These are phyloP conservation scores for Venturia nashicola DNA, from an alignment of 2,329 filamentous ascomycete species.

Conservation along the genomic window DNA sequence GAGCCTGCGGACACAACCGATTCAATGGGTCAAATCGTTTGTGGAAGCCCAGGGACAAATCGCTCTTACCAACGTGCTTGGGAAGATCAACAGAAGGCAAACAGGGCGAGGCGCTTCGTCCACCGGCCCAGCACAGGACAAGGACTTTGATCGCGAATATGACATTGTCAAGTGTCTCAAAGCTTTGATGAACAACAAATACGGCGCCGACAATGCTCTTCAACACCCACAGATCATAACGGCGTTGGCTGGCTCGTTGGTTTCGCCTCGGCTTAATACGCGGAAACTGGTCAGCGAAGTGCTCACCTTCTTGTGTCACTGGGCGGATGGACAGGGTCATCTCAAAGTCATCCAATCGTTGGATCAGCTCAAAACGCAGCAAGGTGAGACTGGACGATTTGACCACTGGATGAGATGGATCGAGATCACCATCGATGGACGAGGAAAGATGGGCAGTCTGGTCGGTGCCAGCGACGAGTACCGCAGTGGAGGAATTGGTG, in stretches of 20 bases:
- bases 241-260: slow-evolving; percentile 73
- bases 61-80: slow-evolving; percentile 82
- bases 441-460: slow-evolving; percentile 96
- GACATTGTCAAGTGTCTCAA: slow-evolving; percentile 97
- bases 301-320: slow-evolving; percentile 89
- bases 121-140: slow-evolving; percentile 47
- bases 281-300: slow-evolving; percentile 93
- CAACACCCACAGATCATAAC: slow-evolving; percentile 82
- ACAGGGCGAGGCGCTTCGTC: slow-evolving; percentile 56
- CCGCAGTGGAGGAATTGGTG: slow-evolving; percentile 88
- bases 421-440: slow-evolving; percentile 90
- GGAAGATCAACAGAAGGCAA: slow-evolving; percentile 82
- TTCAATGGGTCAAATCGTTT: slow-evolving; percentile 91
- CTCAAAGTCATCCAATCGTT: slow-evolving; percentile 87
- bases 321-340: slow-evolving; percentile 80
- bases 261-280: slow-evolving; percentile 80
- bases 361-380: slow-evolving; percentile 77
- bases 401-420: slow-evolving; percentile 98
- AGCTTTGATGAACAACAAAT: slow-evolving; percentile 98
- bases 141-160: slow-evolving; percentile 82
- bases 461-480: slow-evolving; percentile 95
- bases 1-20: slow-evolving; percentile 88
- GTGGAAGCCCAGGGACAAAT: slow-evolving; percentile 97
- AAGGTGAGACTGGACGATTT: slow-evolving; percentile 88
- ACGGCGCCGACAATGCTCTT: slow-evolving; percentile 90